These are phyloP conservation scores for Arthrobotrys megalospora DNA, from an alignment of 2,329 filamentous ascomycete species.

Conservation along the genomic window DNA sequence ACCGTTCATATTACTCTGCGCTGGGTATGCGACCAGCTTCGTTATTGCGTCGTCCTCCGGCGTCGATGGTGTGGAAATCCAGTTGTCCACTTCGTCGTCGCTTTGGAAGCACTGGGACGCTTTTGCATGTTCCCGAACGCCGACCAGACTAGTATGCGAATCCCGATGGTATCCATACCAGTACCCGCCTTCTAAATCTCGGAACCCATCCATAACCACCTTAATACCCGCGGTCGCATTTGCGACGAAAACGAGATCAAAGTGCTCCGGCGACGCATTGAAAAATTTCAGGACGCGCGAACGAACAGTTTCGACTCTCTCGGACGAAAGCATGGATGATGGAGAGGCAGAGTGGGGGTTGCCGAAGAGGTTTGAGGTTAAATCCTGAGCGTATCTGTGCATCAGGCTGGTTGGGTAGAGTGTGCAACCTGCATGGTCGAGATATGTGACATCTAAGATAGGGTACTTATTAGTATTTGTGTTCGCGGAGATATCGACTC, in stretches of 20 bases:
- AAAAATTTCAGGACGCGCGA: constrained; percentile 81
- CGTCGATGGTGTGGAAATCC: constrained; percentile 64
- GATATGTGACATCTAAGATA: constrained; percentile 78
- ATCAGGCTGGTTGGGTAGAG: constrained; percentile 84
- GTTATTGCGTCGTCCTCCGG: background rate
- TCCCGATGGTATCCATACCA: constrained; percentile 86
- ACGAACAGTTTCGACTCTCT: constrained; percentile 82
- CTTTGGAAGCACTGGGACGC: constrained; percentile 67
- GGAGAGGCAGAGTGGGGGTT: constrained; percentile 91
- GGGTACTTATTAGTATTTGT: background rate
- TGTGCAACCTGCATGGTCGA: constrained; percentile 97
- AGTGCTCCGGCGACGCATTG: constrained; percentile 83
- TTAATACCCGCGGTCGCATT: constrained; percentile 95
- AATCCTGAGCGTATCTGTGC: constrained; percentile 82
- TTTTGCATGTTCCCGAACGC: constrained; percentile 72
- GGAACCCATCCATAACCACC: constrained; percentile 83
- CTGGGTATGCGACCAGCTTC: constrained; percentile 70
- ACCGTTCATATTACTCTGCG: constrained; percentile 70
- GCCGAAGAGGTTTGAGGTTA: constrained; percentile 84
- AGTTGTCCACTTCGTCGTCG: constrained; percentile 68
- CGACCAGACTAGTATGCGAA: constrained; percentile 88
- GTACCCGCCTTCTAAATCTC: constrained; percentile 77
- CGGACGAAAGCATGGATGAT: constrained; percentile 83
- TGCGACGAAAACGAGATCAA: constrained; percentile 90
- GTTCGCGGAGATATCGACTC: no score